Evolutionary conservation across 2,329 filamentous ascomycete genomes (phyloP).

Genomic region (Passalora sequoiae): DNA sequence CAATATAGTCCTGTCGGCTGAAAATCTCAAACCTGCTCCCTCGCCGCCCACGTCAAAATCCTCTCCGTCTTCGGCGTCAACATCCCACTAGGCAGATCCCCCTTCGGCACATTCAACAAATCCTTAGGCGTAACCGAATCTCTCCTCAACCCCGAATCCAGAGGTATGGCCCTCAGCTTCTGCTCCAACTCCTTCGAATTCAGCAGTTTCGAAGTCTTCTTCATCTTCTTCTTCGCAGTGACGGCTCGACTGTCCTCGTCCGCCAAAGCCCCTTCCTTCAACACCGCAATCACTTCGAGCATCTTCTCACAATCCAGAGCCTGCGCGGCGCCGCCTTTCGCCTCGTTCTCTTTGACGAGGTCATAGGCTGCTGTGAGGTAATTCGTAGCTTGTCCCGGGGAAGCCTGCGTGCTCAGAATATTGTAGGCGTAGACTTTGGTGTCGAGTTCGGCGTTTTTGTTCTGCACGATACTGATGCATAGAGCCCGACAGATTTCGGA

Average conservation of each 20-base stretch:
- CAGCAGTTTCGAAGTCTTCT: not conserved
- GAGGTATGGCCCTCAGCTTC: not conserved
- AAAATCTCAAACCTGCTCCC: too few relatives aligned
- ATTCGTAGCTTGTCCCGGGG: constrained; percentile 16
- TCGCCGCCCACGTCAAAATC: constrained; percentile 21
- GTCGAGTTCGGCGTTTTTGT: constrained; percentile 16
- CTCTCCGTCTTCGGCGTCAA: constrained; percentile 23
- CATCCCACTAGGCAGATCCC: constrained; percentile 7
- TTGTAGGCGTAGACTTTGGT: constrained; percentile 25
- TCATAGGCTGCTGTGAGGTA: constrained; percentile 18
- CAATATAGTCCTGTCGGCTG: too few relatives aligned
- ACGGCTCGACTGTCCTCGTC: constrained; percentile 5
- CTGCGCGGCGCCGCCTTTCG: too few relatives aligned
- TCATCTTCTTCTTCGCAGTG: constrained; percentile 3
- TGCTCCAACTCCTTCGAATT: not conserved
- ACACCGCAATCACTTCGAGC: constrained; percentile 17
- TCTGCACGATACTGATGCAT: constrained; percentile 21
- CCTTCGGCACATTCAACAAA: constrained; percentile 8
- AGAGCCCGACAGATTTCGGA: constrained; percentile 21
- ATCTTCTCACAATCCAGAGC: constrained; percentile 17
- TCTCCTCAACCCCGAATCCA: not conserved
- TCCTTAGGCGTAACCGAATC: constrained; percentile 5
- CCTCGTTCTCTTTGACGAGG: constrained; percentile 12
- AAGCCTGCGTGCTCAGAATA: constrained; percentile 21
- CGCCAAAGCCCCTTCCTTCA: constrained; percentile 13